Evolutionary conservation across 352 stramenopile genomes (phyloP), one percentile per base, ranked within the genome.

Genomic region (Phytopythium cucurbitacearum): DNA sequence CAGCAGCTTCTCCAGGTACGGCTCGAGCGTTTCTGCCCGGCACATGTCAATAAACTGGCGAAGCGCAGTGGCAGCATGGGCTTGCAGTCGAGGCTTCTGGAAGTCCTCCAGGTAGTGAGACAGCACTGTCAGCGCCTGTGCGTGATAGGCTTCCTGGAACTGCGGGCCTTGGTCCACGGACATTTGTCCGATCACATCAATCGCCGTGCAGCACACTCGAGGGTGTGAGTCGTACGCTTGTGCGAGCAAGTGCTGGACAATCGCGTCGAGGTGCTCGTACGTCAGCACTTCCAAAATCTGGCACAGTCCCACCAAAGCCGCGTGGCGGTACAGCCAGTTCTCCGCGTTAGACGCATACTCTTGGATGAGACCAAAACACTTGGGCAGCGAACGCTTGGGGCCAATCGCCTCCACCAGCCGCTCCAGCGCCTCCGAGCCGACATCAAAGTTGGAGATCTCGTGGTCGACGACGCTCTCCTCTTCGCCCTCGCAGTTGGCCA

Each of bases 1-100:
- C 5, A 94, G 65, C 41, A 92, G 63, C 45, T 77, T 73, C 47
- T 94, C 81, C 48, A 94, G 48, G 55, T 94, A 91, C 34, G 81
- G 80, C 48, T 76, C 68, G 15, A 94, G 63, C 36, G 89, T 57
- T 38, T 80, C 58, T 0, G 69, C 68, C 35, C 73, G 67, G 50
- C 83, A 91, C 73, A 90, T 87, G 52, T 94, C 81, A 60, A 94
- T 81, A 42, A 94, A 94, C 57, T 94, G 79, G 12, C 81, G 80
- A 32, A 94, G 56, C 36, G 84, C 76, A 8, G 82, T 90, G 8
- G 82, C 80, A 0, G 84, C 73, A 43, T 94, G 81, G 10, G 84
- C 79, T 53, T 92, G 84, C 3, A 94, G 69, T 2, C 80, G 74
- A 33, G 80, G 78, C 48, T 76, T 78, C 36, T 65, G 64, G 16